Base-by-base conservation (phyloP, 257 asterid species). In the Salvia hispanica region DNA sequence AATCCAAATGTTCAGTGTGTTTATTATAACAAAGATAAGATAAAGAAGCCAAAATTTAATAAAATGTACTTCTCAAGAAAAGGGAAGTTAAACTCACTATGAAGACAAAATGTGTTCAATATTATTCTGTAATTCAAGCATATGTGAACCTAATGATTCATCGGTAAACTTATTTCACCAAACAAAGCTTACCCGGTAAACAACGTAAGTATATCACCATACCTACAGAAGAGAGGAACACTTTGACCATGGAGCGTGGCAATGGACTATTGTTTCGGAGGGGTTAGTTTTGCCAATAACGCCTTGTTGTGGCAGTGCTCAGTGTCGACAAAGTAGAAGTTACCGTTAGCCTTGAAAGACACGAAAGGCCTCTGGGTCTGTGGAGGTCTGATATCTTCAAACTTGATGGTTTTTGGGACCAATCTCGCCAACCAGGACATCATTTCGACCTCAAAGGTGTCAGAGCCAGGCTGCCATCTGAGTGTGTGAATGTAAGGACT, bases 391-490 rank as follows among this genome's bases (percentile, higher is more conserved):
- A 94, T 88, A 74, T 94, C 99, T 2, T 92, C 81, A 79, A 94
- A 94, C 78, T 85, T 91, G 77, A 91, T 81, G 0, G 96, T 91
- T 79, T 39, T 86, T 0, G 95, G 87, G 15, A 69, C 34, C 37
- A 15, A 82, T n/a, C 95, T 82, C 0, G 97, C 92, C 77, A 90
- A 58, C 99, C 99, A 94, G 0, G 99, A 75, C 95, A 94, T 80
- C 95, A 87, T 91, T 52, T 94, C 96, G 34, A 88, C 99, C 83
- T 94, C 95, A 10, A 94, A 94, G 78, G 80, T 80, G 75, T 91
- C 99, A 0, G 97, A 85, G 45, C 96, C 99, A 3, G 99, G 97
- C 77, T 83, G 91, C 99, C 99, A 94, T 48, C 86, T 87, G 58
- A 94, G 93, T 56, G 83, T 88, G 85, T 94, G 99, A 43, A 94